Evolutionary conservation across 306 rosid species (phyloP).

Genomic region (Acacia melanoxylon): DNA sequence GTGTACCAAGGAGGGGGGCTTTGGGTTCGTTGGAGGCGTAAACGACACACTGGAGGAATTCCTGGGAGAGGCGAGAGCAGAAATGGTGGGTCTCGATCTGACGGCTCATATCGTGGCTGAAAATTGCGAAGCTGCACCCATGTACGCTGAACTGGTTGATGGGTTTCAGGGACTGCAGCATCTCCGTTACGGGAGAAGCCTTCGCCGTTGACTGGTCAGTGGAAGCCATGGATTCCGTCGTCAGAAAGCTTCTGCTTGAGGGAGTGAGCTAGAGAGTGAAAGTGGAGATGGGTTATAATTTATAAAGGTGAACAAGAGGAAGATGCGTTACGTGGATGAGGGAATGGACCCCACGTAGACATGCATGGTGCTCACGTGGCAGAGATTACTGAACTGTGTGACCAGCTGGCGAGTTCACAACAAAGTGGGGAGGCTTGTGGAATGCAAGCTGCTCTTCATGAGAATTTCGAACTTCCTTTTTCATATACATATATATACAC

Average conservation of each 20-base stretch:
- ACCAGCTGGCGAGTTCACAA: conserved; percentile 27
- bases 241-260: background rate
- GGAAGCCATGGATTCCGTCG: conserved; percentile 39
- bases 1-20: conserved; percentile 61
- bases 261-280: background rate
- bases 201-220: conserved; percentile 35
- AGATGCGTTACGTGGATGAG: conserved; percentile 25
- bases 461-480: no score
- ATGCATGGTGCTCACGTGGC: conserved; percentile 43
- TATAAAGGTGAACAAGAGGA: background rate
- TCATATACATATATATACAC: no score
- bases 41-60: conserved; percentile 77
- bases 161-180: conserved; percentile 69
- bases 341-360: conserved; percentile 37
- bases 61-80: conserved; percentile 53
- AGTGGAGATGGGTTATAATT: background rate
- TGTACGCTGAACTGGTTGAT: conserved; percentile 62
- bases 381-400: background rate
- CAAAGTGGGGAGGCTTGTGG: background rate
- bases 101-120: conserved; percentile 68
- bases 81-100: conserved; percentile 79
- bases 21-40: conserved; percentile 55
- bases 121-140: conserved; percentile 69
- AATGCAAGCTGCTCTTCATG: no score
- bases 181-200: background rate